Conservation (phyloP, 768 basidiomycete species). For the Cytidiella melzeri region DNA sequence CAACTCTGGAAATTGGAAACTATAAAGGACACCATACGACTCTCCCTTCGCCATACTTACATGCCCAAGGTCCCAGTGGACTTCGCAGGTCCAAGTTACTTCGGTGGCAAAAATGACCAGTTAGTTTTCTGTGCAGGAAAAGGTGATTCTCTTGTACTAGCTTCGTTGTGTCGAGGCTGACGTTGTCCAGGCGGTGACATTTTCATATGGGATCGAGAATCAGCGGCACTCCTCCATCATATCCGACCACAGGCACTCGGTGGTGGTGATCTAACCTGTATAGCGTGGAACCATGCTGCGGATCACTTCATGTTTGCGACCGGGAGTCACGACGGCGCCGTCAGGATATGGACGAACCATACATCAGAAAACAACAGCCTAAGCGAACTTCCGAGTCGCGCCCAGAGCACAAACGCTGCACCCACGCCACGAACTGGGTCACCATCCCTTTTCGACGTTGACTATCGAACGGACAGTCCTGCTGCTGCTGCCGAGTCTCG, state of each 20-base stretch:
- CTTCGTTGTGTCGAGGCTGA: background rate
- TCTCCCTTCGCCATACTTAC: slow-evolving; percentile 57
- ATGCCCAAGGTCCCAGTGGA: slow-evolving; percentile 63
- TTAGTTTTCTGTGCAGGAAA: slow-evolving; percentile 73
- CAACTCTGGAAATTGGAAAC: slow-evolving; percentile 70
- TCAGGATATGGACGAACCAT: slow-evolving; percentile 65
- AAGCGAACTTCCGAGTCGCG: background rate
- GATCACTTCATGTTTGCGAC: slow-evolving; percentile 68
- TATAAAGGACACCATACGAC: slow-evolving; percentile 39
- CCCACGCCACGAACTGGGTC: slow-evolving; percentile 2
- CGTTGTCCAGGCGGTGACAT: slow-evolving; percentile 58
- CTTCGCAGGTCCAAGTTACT: slow-evolving; percentile 76
- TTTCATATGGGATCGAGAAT: slow-evolving; percentile 82
- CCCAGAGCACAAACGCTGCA: background rate
- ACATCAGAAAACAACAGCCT: background rate
- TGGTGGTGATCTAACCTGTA: slow-evolving; percentile 59
- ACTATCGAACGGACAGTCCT: slow-evolving; percentile 11
- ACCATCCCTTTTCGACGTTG: background rate
- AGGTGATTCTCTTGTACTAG: slow-evolving; percentile 32
- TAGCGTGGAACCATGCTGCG: slow-evolving; percentile 71
- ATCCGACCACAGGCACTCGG: slow-evolving; percentile 52
- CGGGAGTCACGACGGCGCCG: slow-evolving; percentile 70
- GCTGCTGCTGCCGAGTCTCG: slow-evolving; percentile 1
- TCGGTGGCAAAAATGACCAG: slow-evolving; percentile 73
- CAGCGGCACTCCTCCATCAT: slow-evolving; percentile 61